These are phyloP conservation scores for Circinella minor DNA, from an alignment of 371 early-diverging fungal genomes.

Conservation along the genomic window DNA sequence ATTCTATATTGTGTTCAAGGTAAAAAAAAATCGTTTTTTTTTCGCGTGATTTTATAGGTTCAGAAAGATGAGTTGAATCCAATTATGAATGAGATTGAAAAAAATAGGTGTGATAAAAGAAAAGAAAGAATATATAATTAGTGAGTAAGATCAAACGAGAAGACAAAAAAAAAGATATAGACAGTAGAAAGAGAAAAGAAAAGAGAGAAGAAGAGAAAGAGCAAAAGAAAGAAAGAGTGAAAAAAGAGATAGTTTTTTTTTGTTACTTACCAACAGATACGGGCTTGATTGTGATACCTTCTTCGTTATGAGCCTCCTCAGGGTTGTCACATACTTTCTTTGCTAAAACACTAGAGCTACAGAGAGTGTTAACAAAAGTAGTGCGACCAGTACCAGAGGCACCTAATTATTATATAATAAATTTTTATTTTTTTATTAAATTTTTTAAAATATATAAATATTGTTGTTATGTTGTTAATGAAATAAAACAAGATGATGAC, in stretches of 20 bases:
- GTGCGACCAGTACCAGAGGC: conserved; percentile 96
- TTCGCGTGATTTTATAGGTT: too few species aligned
- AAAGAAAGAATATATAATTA: too few species aligned
- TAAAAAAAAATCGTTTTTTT: too few species aligned
- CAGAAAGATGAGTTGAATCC: too few species aligned
- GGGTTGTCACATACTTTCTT: conserved; percentile 76
- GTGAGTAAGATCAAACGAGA: too few species aligned
- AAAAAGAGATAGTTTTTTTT: not conserved
- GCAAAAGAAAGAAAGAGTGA: not conserved
- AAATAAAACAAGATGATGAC: not conserved
- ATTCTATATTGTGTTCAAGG: conserved; percentile 54
- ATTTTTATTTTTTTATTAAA: not conserved
- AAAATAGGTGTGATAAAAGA: too few species aligned
- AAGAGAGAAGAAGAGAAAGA: not conserved
- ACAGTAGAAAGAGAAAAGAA: not conserved
- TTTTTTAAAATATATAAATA: not conserved
- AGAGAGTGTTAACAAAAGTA: conserved; percentile 98
- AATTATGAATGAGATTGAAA: too few species aligned
- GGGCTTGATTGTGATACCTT: conserved; percentile 89
- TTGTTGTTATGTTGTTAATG: not conserved
- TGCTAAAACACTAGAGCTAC: conserved; percentile 72
- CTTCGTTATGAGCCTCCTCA: conserved; percentile 90
- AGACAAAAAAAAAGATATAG: too few species aligned
- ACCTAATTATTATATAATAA: conserved; percentile 46
- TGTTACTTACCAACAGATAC: conserved; percentile 58